A percentile compares a stretch with the other conserved stretches of the same genome.
Evolutionary conservation across 768 basidiomycete genomes (phyloP).

Genomic region (Clitopilus hobsonii): DNA sequence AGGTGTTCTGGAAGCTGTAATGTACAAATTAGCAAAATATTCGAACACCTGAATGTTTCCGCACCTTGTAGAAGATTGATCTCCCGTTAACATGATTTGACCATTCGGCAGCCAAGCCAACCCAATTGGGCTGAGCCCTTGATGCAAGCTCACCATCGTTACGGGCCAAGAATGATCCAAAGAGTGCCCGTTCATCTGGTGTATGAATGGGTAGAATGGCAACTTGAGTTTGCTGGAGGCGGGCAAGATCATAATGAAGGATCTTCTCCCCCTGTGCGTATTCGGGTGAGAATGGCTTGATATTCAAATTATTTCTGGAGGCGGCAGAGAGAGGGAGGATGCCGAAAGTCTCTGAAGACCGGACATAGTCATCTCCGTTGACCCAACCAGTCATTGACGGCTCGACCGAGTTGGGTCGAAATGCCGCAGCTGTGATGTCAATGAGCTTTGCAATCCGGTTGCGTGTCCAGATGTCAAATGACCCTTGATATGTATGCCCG

Average conservation of each 20-base stretch:
- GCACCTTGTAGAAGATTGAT: constrained; percentile 9
- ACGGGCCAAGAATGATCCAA: constrained; percentile 7
- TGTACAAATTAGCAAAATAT: neutral
- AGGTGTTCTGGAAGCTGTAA: constrained; percentile 7
- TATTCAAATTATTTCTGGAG: constrained; percentile 7
- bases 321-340: constrained; percentile 15
- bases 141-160: neutral
- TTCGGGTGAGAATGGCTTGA: constrained; percentile 8
- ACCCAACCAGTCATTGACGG: constrained; percentile 11
- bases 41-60: neutral
- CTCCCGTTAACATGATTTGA: constrained; percentile 7
- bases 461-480: constrained; percentile 15
- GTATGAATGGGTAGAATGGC: constrained; percentile 24
- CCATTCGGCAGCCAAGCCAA: constrained; percentile 9
- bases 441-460: constrained; percentile 6
- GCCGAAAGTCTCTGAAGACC: constrained; percentile 13
- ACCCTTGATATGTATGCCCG: constrained; percentile 12
- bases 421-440: neutral
- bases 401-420: neutral
- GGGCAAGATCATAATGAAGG: constrained; percentile 15
- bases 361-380: constrained; percentile 14
- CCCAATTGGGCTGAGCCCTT: constrained; percentile 11
- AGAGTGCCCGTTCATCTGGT: constrained; percentile 15
- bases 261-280: constrained; percentile 5
- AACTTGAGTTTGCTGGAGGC: constrained; percentile 18